Percentiles rank a stretch among this genome's conserved stretches.
Evolutionary conservation across 768 basidiomycete species (phyloP).

Genomic region (Tylopilus felleus): DNA sequence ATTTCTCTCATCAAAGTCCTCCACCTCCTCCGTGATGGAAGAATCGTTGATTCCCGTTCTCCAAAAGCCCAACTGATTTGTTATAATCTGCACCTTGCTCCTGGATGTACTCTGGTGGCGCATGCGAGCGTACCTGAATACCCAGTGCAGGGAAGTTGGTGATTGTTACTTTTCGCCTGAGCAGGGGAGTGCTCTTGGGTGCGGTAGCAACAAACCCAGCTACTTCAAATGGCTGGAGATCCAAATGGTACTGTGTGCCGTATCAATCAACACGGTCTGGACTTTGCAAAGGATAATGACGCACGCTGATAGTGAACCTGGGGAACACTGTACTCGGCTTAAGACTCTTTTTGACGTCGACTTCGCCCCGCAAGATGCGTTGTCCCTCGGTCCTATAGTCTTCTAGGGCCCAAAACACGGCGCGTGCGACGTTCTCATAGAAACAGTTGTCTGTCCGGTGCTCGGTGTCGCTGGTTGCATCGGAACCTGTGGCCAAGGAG

Average conservation of each 20-base stretch:
- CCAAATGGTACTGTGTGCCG: conserved; percentile 38
- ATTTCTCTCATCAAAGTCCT: background rate
- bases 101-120: conserved; percentile 51
- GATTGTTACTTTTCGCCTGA: conserved; percentile 41
- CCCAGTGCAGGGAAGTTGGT: conserved; percentile 39
- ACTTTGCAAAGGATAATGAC: conserved; percentile 9
- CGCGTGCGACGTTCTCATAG: conserved; percentile 38
- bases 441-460: conserved; percentile 49
- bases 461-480: conserved; percentile 39
- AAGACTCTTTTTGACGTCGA: conserved; percentile 43
- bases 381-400: conserved; percentile 29
- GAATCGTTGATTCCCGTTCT: conserved; percentile 57
- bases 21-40: conserved; percentile 22
- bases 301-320: conserved; percentile 46
- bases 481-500: conserved; percentile 46
- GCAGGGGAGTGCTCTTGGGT: conserved; percentile 8
- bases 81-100: conserved; percentile 47
- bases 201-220: conserved; percentile 38
- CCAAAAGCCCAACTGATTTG: conserved; percentile 47
- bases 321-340: conserved; percentile 45
- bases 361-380: conserved; percentile 47
- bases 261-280: conserved; percentile 13
- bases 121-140: conserved; percentile 40
- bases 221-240: conserved; percentile 41
- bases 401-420: conserved; percentile 43